These are phyloP conservation scores for Phytophthora constricta DNA, from an alignment of 352 stramenopile genomes.

Conservation along the genomic window DNA sequence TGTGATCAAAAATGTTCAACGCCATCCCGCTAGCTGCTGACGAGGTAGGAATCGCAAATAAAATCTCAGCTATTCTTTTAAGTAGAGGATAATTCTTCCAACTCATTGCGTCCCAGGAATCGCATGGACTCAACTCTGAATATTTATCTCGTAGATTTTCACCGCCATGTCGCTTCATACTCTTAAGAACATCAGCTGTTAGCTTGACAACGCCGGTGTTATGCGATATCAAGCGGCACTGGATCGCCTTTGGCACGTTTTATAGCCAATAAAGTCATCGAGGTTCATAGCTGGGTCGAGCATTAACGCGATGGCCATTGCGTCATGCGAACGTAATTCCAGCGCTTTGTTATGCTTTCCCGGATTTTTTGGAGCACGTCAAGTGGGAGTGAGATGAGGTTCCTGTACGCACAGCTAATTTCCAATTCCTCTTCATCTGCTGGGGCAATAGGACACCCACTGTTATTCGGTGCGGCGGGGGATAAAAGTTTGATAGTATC, in stretches of 20 bases:
- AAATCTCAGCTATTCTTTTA: not conserved
- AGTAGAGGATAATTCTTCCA: not conserved
- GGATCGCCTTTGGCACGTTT: not conserved
- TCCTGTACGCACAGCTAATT: no score
- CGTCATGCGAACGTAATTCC: not conserved
- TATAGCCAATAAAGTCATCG: not conserved
- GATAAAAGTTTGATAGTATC: no score
- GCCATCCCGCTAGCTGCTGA: conserved; percentile 3
- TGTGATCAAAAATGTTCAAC: conserved; percentile 6
- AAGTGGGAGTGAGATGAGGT: not conserved
- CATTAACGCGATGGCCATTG: not conserved
- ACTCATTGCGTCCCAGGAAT: not conserved
- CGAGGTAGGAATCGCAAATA: conserved; percentile 11
- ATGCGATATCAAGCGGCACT: not conserved
- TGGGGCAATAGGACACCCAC: no score
- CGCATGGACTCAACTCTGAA: not conserved
- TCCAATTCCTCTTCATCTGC: not conserved
- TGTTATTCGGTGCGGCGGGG: no score
- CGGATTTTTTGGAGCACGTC: not conserved
- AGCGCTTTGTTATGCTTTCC: not conserved
- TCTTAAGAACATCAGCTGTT: not conserved
- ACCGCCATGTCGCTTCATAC: not conserved
- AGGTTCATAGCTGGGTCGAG: not conserved
- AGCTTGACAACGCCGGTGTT: not conserved
- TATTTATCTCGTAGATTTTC: not conserved